Evolutionary conservation across 371 early-diverging fungal species (phyloP).

Genomic region (Mortierella sp.): DNA sequence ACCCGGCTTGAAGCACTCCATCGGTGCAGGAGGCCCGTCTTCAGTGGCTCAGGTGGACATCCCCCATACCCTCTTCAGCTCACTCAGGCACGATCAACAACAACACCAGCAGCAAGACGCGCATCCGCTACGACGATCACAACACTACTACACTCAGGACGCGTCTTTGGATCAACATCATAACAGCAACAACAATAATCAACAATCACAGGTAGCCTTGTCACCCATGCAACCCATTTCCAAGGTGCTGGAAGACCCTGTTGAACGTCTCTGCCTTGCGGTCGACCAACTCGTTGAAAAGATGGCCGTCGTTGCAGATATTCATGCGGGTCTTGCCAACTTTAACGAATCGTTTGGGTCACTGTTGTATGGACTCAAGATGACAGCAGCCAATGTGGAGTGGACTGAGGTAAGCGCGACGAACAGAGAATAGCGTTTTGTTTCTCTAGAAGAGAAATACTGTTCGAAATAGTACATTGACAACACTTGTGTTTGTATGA

Average conservation of each 20-base stretch:
- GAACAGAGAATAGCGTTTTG: background rate
- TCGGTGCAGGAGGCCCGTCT: conserved; percentile 22
- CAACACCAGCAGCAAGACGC: conserved; percentile 11
- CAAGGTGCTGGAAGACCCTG: conserved; percentile 28
- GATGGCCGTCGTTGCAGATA: conserved; percentile 48
- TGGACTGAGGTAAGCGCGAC: conserved; percentile 43
- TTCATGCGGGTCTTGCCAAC: conserved; percentile 45
- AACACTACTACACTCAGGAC: conserved; percentile 25
- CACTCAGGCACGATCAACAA: conserved; percentile 31
- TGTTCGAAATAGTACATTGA: background rate
- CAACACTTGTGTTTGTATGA: background rate
- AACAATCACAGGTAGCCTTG: conserved; percentile 10
- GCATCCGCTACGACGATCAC: conserved; percentile 42
- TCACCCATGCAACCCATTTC: conserved; percentile 34
- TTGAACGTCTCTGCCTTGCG: conserved; percentile 32
- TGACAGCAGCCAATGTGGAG: conserved; percentile 46
- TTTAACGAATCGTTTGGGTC: conserved; percentile 59
- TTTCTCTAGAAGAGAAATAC: background rate
- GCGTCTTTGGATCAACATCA: background rate
- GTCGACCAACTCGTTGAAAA: conserved; percentile 54
- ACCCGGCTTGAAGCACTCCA: conserved; percentile 37
- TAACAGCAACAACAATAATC: conserved; percentile 2
- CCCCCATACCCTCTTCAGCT: conserved; percentile 23
- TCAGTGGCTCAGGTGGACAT: conserved; percentile 9
- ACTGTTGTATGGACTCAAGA: conserved; percentile 54